phyloP scores from a whole-genome alignment of 306 rosid species.

The Cotoneaster glaucophyllus region DNA sequence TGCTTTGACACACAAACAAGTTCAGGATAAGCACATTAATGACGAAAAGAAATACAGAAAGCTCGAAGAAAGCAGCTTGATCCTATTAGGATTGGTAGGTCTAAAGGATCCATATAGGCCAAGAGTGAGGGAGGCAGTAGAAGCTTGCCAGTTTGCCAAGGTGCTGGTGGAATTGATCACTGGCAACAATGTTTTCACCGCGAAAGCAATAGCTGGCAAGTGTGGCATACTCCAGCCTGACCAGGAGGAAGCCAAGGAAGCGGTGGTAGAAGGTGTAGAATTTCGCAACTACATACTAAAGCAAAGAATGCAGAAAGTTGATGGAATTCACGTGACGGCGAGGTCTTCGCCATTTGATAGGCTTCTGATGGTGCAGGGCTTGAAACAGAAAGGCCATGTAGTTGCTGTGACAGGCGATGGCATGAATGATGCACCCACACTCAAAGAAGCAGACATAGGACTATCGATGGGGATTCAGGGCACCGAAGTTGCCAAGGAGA shows the following conservation, averaged over 20 bases:
- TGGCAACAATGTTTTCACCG: slow-evolving; percentile 23
- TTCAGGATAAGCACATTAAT: neutral
- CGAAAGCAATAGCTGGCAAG: slow-evolving; percentile 26
- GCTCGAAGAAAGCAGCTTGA: slow-evolving; percentile 13
- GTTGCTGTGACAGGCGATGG: slow-evolving; percentile 31
- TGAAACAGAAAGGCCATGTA: slow-evolving; percentile 31
- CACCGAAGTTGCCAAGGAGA: slow-evolving; percentile 19
- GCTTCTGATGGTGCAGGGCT: slow-evolving; percentile 29
- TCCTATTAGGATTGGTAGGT: slow-evolving; percentile 23
- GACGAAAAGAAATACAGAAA: neutral
- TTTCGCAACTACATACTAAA: slow-evolving; percentile 21
- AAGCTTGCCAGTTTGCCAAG: slow-evolving; percentile 21
- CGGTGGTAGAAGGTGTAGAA: slow-evolving; percentile 26
- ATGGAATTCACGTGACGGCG: slow-evolving; percentile 28
- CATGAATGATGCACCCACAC: slow-evolving; percentile 26
- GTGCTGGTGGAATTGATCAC: slow-evolving; percentile 31
- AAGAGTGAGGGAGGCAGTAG: slow-evolving; percentile 17
- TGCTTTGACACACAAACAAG: slow-evolving; percentile 29
- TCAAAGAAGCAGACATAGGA: slow-evolving; percentile 26
- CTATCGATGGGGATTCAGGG: slow-evolving; percentile 39
- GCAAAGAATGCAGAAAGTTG: slow-evolving; percentile 29
- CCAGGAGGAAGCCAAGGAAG: neutral
- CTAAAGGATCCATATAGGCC: slow-evolving; percentile 30
- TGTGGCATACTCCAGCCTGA: slow-evolving; percentile 20
- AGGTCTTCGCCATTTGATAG: slow-evolving; percentile 32